Conservation (phyloP, 345 rosid genomes). For the Eucalyptus dawsonii region DNA sequence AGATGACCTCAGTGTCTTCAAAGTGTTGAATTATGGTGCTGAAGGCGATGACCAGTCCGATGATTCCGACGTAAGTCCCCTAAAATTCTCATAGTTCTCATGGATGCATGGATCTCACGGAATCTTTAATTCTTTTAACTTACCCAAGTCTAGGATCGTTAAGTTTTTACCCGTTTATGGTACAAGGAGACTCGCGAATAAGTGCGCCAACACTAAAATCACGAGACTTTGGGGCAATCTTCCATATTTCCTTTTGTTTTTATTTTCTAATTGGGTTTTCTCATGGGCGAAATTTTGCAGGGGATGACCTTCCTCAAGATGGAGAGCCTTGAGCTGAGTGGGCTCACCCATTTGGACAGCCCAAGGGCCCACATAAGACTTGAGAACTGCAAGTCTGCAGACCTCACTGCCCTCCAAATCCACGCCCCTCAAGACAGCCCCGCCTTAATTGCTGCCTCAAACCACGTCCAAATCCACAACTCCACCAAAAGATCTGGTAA, state of each 20-base stretch:
- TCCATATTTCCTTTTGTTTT: background rate
- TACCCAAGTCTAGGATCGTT: too few species aligned
- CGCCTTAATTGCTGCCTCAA: background rate
- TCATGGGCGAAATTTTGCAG: background rate
- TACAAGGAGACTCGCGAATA: background rate
- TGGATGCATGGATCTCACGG: background rate
- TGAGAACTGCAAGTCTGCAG: background rate
- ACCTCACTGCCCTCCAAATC: background rate
- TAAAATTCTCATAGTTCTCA: background rate
- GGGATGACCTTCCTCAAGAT: background rate
- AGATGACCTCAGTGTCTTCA: background rate
- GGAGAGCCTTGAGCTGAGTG: background rate
- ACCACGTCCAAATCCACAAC: too few species aligned
- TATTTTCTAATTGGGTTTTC: background rate
- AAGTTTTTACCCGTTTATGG: too few species aligned
- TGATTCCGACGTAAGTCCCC: background rate
- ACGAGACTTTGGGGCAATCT: background rate
- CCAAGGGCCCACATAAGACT: slow-evolving; percentile 3
- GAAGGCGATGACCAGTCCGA: slow-evolving; percentile 6
- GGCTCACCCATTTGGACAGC: slow-evolving; percentile 6
- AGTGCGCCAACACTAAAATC: background rate
- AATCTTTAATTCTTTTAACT: too few species aligned
- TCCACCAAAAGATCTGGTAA: too few species aligned
- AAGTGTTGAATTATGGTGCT: slow-evolving; percentile 1
- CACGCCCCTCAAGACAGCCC: slow-evolving; percentile 19